phyloP scores from a whole-genome alignment of 805 yeast species.

The Candida odintsovae region DNA sequence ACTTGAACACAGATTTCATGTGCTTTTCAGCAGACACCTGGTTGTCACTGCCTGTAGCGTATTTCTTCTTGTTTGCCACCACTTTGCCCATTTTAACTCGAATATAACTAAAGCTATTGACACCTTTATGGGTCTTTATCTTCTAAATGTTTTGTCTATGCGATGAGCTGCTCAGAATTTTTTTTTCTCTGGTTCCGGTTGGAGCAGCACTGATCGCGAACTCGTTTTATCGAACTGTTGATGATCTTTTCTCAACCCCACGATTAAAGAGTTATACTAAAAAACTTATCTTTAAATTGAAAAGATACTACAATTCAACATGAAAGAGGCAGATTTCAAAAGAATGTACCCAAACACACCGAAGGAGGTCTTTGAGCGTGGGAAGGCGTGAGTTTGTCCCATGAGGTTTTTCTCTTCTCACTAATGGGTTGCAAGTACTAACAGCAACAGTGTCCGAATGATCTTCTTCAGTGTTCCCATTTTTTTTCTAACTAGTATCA shows the following conservation, averaged over 20 bases:
- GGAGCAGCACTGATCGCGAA: neutral
- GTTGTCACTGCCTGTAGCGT: constrained; percentile 41
- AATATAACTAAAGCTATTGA: neutral
- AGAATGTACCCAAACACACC: constrained; percentile 18
- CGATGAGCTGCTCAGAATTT: constrained; percentile 6
- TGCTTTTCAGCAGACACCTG: constrained; percentile 68
- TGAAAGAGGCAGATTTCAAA: constrained; percentile 19
- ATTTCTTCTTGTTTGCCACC: constrained; percentile 59
- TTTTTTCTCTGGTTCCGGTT: neutral
- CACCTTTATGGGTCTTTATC: no score
- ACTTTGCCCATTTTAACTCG: constrained; percentile 18
- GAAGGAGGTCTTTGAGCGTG: constrained; percentile 16
- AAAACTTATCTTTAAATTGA: no score
- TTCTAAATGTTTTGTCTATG: neutral
- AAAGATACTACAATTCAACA: neutral
- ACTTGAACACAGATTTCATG: constrained; percentile 82
- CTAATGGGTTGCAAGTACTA: neutral
- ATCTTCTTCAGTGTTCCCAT: constrained; percentile 20
- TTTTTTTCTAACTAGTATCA: constrained; percentile 14
- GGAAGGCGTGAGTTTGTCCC: constrained; percentile 14
- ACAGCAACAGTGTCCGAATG: constrained; percentile 12
- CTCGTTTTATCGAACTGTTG: no score
- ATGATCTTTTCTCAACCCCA: no score
- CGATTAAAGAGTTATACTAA: no score
- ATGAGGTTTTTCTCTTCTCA: no score